A percentile compares a stretch with the other conserved stretches of the same genome.
Evolutionary conservation across 208 protist genomes (phyloP).

Genomic region (Trypanosoma brucei): DNA sequence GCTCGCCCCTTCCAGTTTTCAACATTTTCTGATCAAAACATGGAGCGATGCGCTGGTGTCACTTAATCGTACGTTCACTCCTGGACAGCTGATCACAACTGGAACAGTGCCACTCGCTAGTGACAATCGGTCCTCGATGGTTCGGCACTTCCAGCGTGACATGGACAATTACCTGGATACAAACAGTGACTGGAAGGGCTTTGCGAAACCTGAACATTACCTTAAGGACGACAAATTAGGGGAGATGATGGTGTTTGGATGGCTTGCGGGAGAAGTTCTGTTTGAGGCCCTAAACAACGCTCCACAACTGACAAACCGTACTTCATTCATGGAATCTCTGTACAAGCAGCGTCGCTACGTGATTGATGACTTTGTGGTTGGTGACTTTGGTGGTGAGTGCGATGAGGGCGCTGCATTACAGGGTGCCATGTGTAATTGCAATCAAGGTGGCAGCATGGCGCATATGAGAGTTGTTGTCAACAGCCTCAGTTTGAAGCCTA

Average conservation of each 20-base stretch:
- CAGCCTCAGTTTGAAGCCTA: neutral
- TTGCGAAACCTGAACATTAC: conserved; percentile 6
- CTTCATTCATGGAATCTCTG: conserved; percentile 15
- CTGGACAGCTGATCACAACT: conserved; percentile 20
- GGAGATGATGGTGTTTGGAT: conserved; percentile 12
- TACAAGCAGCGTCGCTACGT: conserved; percentile 23
- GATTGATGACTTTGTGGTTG: conserved; percentile 22
- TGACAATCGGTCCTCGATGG: conserved; percentile 12
- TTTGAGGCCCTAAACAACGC: neutral
- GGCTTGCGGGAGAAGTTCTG: conserved; percentile 1
- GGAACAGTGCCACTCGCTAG: conserved; percentile 21
- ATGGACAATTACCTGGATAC: conserved; percentile 18
- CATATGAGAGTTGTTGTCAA: conserved; percentile 11
- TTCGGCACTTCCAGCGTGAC: conserved; percentile 20
- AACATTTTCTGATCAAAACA: conserved; percentile 1
- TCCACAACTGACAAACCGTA: neutral
- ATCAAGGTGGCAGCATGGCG: conserved; percentile 11
- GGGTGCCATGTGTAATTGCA: conserved; percentile 17
- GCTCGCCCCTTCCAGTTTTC: conserved; percentile 3
- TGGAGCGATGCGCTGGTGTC: conserved; percentile 3
- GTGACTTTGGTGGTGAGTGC: conserved; percentile 22
- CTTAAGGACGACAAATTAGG: conserved; percentile 16
- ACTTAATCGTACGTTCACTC: neutral
- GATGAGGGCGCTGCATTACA: neutral
- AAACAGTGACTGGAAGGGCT: conserved; percentile 1